phyloP scores from a whole-genome alignment of 192 early-diverging fungal genomes.

The Podochytrium sp. region DNA sequence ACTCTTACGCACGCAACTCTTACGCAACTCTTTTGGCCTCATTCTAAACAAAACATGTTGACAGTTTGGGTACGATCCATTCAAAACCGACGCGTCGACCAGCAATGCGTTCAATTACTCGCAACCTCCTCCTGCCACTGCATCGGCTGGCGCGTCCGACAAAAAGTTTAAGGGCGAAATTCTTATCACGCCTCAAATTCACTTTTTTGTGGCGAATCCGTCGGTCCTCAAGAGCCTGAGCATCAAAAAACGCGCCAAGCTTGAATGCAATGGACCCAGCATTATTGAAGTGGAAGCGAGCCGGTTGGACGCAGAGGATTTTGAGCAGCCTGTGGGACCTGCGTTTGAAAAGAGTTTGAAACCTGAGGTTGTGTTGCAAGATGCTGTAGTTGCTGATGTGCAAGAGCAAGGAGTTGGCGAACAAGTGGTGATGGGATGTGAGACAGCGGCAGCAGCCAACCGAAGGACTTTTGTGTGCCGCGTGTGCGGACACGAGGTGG shows the following conservation, averaged over 20 bases:
- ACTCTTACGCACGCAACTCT: background rate
- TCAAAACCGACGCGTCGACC: slow-evolving; percentile 13
- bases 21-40: background rate
- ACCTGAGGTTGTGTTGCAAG: background rate
- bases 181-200: slow-evolving; percentile 42
- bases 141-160: background rate
- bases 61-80: slow-evolving; percentile 52
- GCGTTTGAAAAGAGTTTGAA: background rate
- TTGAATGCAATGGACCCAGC: background rate
- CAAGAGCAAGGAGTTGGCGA: background rate
- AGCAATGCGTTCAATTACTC: background rate
- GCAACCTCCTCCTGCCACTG: background rate
- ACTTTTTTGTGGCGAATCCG: slow-evolving; percentile 36
- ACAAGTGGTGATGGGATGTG: background rate
- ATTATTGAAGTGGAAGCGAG: background rate
- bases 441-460: background rate
- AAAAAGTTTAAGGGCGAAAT: slow-evolving; percentile 23
- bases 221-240: background rate
- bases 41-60: background rate
- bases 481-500: slow-evolving; percentile 23
- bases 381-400: background rate
- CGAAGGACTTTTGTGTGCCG: slow-evolving; percentile 18
- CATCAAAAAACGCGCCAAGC: background rate
- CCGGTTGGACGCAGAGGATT: background rate
- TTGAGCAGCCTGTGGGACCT: background rate